Evolutionary conservation across 2,329 filamentous ascomycete genomes (phyloP).

Genomic region (Chrysoporthe puriensis): DNA sequence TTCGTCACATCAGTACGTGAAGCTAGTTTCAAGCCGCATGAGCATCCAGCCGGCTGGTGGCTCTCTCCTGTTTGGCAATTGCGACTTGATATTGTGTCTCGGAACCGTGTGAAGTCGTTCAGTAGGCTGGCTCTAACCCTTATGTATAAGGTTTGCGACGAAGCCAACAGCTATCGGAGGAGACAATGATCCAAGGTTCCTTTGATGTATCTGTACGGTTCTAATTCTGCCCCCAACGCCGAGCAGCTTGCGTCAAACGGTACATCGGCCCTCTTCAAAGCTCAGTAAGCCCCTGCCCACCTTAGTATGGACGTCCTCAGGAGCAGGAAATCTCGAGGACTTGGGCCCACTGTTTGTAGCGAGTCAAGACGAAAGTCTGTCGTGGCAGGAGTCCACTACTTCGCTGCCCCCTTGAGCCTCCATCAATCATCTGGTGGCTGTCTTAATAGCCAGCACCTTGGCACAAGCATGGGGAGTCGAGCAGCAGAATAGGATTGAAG

Average conservation of each 20-base stretch:
- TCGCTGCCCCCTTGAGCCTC: neutral
- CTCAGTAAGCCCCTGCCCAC: no score
- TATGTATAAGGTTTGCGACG: neutral
- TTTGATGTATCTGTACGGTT: no score
- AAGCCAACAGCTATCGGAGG: neutral
- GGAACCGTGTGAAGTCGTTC: neutral
- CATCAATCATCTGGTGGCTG: neutral
- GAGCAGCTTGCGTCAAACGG: no score
- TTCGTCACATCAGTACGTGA: neutral
- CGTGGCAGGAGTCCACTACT: neutral
- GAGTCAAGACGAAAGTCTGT: neutral
- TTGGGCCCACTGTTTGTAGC: no score
- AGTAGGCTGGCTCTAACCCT: neutral
- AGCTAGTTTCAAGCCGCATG: constrained; percentile 6
- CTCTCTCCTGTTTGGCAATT: constrained; percentile 2
- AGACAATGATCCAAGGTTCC: neutral
- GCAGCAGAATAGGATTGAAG: neutral
- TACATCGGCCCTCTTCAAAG: no score
- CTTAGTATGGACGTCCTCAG: no score
- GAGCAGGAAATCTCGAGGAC: no score
- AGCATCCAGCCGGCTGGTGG: neutral
- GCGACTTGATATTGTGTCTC: neutral
- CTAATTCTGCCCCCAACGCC: no score
- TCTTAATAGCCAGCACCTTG: neutral
- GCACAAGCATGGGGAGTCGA: neutral